Base-by-base conservation (phyloP, 2,329 filamentous ascomycete genomes). In the Dactylellina parvicollis region DNA sequence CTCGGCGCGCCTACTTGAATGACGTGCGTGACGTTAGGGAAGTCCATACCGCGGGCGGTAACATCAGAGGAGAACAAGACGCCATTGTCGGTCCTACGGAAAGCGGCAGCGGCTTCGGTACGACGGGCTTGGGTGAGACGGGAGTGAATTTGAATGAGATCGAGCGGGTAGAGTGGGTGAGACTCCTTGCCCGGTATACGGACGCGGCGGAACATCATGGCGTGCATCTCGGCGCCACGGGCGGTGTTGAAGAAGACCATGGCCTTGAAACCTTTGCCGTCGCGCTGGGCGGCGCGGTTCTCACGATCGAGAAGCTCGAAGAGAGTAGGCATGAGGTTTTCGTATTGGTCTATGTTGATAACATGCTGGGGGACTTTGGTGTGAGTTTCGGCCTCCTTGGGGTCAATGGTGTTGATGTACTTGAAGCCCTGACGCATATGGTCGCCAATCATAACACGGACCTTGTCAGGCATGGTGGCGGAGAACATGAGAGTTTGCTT, bases 401-500 rank as follows among this genome's bases (percentile, higher is more conserved):
- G 87, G 65, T 85, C 83, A 73, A 99, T 90, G n/a, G 92, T 96
- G 80, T 94, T 91, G 72, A 97, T 88, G 78, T 95, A 96, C 79
- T 96, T 88, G 81, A 96, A 98, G 76, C 92, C 84, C 1, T 87
- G 86, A 79, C 93, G 92, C 80, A 98, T 89, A 76, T 92, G 92
- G 76, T 83, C 82, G 71, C 89, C 87, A 40, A 96, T 94, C 52
- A 98, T 86, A 44, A 86, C 82, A 76, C 96, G 88, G 46, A 99
- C 94, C 75, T 92, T 87, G 70, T 86, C 85, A 47, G 94, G 92
- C 30, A 99, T 90, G 9, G 95, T 99, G 46, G 95, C 95, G 12
- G 94, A 98, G 81, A 96, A 97, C 81, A 99, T 89, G 78, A 99
- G 87, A 4, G 93, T 97, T 81, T 99, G 95, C 54, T 94, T 88